Conservation (phyloP, 2,329 filamentous ascomycete genomes). For the Hirsutella rhossiliensis region DNA sequence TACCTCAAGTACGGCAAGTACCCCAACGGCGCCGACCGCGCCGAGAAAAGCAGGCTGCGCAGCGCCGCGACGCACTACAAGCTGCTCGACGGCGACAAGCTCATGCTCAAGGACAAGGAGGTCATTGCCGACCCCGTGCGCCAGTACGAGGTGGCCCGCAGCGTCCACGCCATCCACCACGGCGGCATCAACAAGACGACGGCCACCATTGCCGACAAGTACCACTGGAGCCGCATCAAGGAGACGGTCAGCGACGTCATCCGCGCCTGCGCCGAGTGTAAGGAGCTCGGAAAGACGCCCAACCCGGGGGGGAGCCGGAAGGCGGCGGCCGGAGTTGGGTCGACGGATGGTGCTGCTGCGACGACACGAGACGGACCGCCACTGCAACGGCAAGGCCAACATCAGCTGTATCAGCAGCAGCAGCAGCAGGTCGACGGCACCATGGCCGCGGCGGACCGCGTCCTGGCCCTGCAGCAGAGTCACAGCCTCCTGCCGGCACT, state of each 20-base stretch:
- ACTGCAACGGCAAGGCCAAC: conserved; percentile 1
- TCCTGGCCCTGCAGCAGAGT: conserved; percentile 18
- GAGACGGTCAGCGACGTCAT: conserved; percentile 94
- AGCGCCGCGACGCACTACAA: conserved; percentile 95
- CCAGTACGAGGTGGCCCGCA: conserved; percentile 81
- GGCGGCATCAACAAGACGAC: conserved; percentile 98
- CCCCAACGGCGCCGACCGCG: conserved; percentile 81
- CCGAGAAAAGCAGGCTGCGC: conserved; percentile 87
- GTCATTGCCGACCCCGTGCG: conserved; percentile 81
- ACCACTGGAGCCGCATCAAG: conserved; percentile 97
- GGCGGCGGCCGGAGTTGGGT: background rate
- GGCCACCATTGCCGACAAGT: conserved; percentile 82
- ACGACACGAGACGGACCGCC: background rate
- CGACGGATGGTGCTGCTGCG: background rate
- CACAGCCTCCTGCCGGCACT: conserved; percentile 13
- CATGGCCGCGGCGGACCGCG: conserved; percentile 5
- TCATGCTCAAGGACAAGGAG: conserved; percentile 97
- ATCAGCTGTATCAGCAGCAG: conserved; percentile 1
- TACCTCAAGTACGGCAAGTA: conserved; percentile 94
- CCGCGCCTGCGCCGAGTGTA: conserved; percentile 81
- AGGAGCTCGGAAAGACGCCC: conserved; percentile 56
- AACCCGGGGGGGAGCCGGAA: conserved; percentile 13
- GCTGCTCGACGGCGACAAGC: conserved; percentile 61
- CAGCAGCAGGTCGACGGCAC: background rate
- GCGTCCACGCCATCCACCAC: conserved; percentile 63